Base-by-base conservation (phyloP, 768 basidiomycete species). In the Chiua virens region DNA sequence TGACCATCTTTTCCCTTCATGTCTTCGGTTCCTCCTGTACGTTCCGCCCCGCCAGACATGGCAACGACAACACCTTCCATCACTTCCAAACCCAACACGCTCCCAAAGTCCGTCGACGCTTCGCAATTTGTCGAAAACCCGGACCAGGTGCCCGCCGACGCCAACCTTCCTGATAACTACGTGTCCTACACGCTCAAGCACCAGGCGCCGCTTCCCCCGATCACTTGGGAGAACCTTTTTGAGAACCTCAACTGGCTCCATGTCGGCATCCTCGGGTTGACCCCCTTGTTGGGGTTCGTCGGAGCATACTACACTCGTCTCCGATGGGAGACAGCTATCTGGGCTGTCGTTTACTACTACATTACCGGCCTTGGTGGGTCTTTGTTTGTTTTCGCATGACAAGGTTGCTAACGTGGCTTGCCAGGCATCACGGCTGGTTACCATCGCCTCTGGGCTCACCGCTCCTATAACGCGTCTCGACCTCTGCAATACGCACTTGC, bases 371-470 rank as follows among this genome's bases (percentile, higher is more conserved):
- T 96, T 15, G 92, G 90, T 84, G 66, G 58, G 80, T 75, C 45
- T 62, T 75, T 50, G 74, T 74, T 61, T 73, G 34, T 47, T 4
- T 3, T 38, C 18, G 8, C 17, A 13, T n/a, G n/a, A n/a, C n/a
- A 7, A 73, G 58, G 72, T 35, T 1, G 60, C 55, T 60, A 73
- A 58, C 27, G 73, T 73, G 14, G 7, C 17, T 13, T 45, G 27
- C 45, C 45, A 85, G 83, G 91, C 22, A 92, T 94, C 53, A 93
- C 91, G 0, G 91, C 90, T 10, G 96, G 97, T 11, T 99, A 98
- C 73, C 97, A 99, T 64, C 85, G 97, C 50, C 80, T 98, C 1
- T 99, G 95, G 94, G 91, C 97, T 10, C 97, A 99, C 65, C 84
- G 97, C 50, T 80, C 91, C 0, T 99, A 96, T 71, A 98, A 97